These are phyloP conservation scores for Kentomonas sorsogonicus DNA, from an alignment of 208 protist genomes.

Conservation along the genomic window DNA sequence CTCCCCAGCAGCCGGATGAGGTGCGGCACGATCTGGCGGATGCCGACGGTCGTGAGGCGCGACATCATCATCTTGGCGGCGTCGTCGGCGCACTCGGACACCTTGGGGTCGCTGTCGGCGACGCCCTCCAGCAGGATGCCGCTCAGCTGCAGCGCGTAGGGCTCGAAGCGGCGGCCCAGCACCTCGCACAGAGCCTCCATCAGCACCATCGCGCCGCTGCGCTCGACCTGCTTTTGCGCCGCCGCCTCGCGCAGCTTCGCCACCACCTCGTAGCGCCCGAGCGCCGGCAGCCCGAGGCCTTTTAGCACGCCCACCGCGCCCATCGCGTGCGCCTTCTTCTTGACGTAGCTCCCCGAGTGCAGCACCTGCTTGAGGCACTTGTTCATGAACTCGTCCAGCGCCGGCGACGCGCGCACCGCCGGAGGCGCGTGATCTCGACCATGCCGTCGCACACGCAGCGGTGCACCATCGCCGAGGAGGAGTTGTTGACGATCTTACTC, in stretches of 20 bases:
- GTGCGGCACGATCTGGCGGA: constrained; percentile 83
- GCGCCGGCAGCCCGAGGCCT: constrained; percentile 66
- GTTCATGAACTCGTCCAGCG: constrained; percentile 85
- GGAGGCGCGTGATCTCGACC: constrained; percentile 80
- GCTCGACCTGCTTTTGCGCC: constrained; percentile 69
- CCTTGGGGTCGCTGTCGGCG: constrained; percentile 76
- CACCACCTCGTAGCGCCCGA: constrained; percentile 74
- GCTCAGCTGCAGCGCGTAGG: constrained; percentile 77
- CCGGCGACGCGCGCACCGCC: constrained; percentile 49
- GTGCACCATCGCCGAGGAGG: constrained; percentile 84
- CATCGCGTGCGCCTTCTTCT: constrained; percentile 90
- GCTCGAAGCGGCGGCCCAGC: constrained; percentile 73
- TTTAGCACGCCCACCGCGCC: constrained; percentile 80
- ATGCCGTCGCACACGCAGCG: constrained; percentile 84
- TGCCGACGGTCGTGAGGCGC: constrained; percentile 71
- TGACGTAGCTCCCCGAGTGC: constrained; percentile 83
- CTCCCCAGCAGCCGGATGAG: constrained; percentile 56
- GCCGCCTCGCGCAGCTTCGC: constrained; percentile 50
- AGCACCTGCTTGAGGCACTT: constrained; percentile 88
- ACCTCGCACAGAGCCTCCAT: constrained; percentile 81
- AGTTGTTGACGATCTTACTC: constrained; percentile 85
- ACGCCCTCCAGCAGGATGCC: constrained; percentile 71
- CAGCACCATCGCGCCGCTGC: constrained; percentile 80
- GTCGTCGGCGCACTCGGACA: constrained; percentile 86
- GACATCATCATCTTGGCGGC: constrained; percentile 77